phyloP scores from a whole-genome alignment of 2,329 filamentous ascomycete species.

The Arthrinium phaeospermum region DNA sequence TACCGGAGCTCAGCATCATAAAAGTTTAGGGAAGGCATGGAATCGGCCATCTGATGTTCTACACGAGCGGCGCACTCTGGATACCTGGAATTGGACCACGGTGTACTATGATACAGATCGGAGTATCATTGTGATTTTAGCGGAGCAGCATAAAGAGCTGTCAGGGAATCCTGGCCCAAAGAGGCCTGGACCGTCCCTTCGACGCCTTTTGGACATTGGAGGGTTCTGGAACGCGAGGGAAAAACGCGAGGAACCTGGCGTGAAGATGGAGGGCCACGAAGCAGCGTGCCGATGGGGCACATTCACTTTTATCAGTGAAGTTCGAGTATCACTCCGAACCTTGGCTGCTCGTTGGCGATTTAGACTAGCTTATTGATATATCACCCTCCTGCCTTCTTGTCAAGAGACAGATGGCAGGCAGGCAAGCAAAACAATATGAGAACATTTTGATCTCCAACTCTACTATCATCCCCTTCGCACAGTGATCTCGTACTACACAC shows the following conservation, averaged over 20 bases:
- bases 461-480: background rate
- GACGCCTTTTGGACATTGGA: constrained; percentile 4
- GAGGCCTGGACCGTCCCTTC: background rate
- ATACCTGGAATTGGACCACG: constrained; percentile 23
- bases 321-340: constrained; percentile 4
- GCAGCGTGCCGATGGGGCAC: constrained; percentile 9
- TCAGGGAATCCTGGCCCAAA: background rate
- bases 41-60: constrained; percentile 10
- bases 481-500: background rate
- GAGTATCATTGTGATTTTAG: constrained; percentile 36
- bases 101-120: constrained; percentile 20
- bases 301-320: background rate
- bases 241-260: constrained; percentile 14
- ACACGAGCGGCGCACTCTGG: constrained; percentile 20
- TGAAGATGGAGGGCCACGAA: constrained; percentile 7
- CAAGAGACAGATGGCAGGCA: background rate
- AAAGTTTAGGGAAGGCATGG: constrained; percentile 39
- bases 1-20: constrained; percentile 58
- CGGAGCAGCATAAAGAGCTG: constrained; percentile 38
- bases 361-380: constrained; percentile 15
- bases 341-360: constrained; percentile 14
- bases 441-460: background rate
- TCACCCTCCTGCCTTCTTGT: constrained; percentile 4
- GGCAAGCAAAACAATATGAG: constrained; percentile 8
- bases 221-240: constrained; percentile 3